Percentiles rank a stretch among this genome's conserved stretches.
Evolutionary conservation across 345 rosid species (phyloP).

Genomic region (Dipteronia sinensis): DNA sequence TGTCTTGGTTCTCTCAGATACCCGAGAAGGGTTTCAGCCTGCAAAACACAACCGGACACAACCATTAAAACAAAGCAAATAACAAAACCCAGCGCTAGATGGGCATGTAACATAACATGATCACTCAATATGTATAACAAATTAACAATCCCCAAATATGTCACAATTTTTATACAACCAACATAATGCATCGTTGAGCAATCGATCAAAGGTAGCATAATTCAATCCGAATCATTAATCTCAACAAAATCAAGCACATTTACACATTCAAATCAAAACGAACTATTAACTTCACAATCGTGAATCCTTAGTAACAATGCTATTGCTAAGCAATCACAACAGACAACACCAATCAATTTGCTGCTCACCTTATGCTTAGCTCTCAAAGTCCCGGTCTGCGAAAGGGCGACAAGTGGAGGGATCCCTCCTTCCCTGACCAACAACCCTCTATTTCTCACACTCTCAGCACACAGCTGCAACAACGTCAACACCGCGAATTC

Average conservation of each 20-base stretch:
- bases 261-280: neutral
- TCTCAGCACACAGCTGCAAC: constrained; percentile 78
- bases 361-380: constrained; percentile 76
- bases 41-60: constrained; percentile 27
- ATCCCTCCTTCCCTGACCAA: constrained; percentile 97
- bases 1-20: constrained; percentile 75
- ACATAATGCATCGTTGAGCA: no score
- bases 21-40: constrained; percentile 90
- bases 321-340: neutral
- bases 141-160: no score
- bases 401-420: constrained; percentile 93
- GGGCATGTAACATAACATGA: neutral
- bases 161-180: no score
- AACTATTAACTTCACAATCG: no score
- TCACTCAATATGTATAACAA: neutral
- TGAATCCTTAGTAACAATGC: neutral
- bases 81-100: no score
- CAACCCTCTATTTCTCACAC: constrained; percentile 76
- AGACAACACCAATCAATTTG: neutral
- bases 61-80: neutral
- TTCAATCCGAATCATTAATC: no score
- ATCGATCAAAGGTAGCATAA: neutral
- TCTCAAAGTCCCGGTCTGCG: constrained; percentile 72
- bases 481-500: constrained; percentile 83
- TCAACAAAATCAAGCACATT: neutral